Evolutionary conservation across 1,284 basidiomycete species (phyloP), one percentile per base, ranked within the genome.

Genomic region (Ceratobasidium sp.): DNA sequence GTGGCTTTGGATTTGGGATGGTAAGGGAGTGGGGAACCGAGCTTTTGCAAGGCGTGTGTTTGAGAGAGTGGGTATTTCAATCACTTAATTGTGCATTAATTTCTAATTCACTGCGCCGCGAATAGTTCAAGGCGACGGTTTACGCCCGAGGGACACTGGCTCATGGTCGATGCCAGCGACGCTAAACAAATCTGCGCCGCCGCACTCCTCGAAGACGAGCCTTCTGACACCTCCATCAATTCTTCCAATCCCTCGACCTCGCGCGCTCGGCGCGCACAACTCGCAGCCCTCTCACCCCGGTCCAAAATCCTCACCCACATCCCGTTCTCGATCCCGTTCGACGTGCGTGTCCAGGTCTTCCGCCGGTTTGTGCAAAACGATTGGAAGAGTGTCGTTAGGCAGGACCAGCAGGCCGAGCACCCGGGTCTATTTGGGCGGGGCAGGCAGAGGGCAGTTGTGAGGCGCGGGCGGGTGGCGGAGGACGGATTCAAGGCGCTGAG

Each of bases 241-340:
- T 36, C 58, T 12, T 42, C 36, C 1, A 33, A 60, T 23, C 36
- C 58, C 58, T 70, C 77, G 30, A 73, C 77, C 71, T 46, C 78
- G 76, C 70, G 79, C 21, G 76, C 77, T 3, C 76, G 81, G 21
- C 84, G 85, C 18, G 75, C 81, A 8, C 88, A 93, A 75, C 80
- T 92, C 54, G 88, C 92, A 0, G 85, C 89, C 72, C 78, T 91
- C 59, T 92, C 92, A 6, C 96, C 96, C 0, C 88, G 95, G 3
- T 85, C 98, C 1, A 93, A 94, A 3, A 86, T 98, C 33, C 86
- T 99, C 64, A 95, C 98, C 83, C 96, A 98, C 79, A 92, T 98
- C 66, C 97, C 96, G 0, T 98, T 99, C 82, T 89, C 95, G 14
- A 92, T 99, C 73, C 96, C 96, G 0, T 99, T 99, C 81, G 90